Evolutionary conservation across 106 monocot genomes (phyloP), one percentile per base, ranked within the genome.

Genomic region (Narthecium ossifragum): DNA sequence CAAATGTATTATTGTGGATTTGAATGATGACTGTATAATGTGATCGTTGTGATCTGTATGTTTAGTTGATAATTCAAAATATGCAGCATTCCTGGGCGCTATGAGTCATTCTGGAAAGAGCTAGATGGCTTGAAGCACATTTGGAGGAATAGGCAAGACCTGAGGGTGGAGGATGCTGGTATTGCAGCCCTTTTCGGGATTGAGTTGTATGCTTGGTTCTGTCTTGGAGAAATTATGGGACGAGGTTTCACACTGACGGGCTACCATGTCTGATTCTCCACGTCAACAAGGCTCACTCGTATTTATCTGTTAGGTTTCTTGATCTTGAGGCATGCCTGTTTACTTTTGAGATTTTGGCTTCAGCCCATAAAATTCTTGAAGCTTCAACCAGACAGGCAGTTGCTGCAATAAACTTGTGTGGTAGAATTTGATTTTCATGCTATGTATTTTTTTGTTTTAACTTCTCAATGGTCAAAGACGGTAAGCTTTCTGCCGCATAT

Each of bases 121-220:
- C 56, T 57, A 12, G 56, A 57, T 34, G 30, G 32, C 33, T 10
- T 57, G 56, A 57, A 57, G 20, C 17, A 34, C 17, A 57, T 57
- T 6, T 57, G 56, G 56, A 57, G 18, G 56, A 57, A 57, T 2
- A 57, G 56, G 56, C 56, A 57, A 5, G 56, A 57, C 3, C 31
- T 57, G 32, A 57, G 33, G 56, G 56, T 57, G 10, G 56, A 57
- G 56, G 56, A 57, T 57, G 56, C 56, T 31, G 56, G 56, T 15
- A 30, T 57, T 18, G 56, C 33, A 5, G 56, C 56, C 9, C 29
- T 57, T 15, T 57, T 57, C 33, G 56, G 56, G 0, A 31, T 57
- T 34, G 56, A 57, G 26, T 26, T 31, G 2, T 57, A 33, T 34
- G 56, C 56, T 17, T 57, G 56, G 51, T 52, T 24, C 24, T 52